Evolutionary conservation across 345 rosid genomes (phyloP), one percentile per base, ranked within the genome.

Genomic region (Excoecaria agallocha): DNA sequence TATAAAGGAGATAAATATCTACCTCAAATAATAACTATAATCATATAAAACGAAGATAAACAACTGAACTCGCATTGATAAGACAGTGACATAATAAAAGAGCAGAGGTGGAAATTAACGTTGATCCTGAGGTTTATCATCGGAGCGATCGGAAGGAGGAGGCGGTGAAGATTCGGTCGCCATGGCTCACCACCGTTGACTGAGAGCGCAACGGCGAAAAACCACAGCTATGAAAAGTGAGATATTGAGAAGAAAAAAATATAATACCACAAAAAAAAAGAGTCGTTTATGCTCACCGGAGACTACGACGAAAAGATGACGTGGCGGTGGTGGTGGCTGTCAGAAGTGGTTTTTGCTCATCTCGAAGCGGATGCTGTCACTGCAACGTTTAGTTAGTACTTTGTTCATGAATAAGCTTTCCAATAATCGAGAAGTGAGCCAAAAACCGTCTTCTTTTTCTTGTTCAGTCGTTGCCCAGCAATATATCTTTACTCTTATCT

Each of bases 141-240:
- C 74, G 58, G 75, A 15, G 60, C 79, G 58, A 69, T 50, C 69
- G 8, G 82, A 71, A 65, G 84, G 63, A 48, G 75, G 68, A 72
- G 74, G 81, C 59, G 81, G 5, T 25, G 89, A 65, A 25, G 88
- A 64, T 69, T 77, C 65, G 77, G 78, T 82, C 66, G 87, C 83
- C 86, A 86, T 85, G n/a, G 51, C 15, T 58, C 12, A 54, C 68
- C 70, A 66, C 70, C 68, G 78, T 61, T 58, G 24, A 58, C 76
- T 51, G 20, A 57, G 30, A 68, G n/a, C 48, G n/a, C 20, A 41
- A 55, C 10, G 58, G 50, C 46, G 46, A 25, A 48, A 60, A 62
- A 38, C 61, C 59, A 0, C 17, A 39, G 30, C 57, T 15, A 43
- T 1, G 17, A 66, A 50, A n/a, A 70, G 48, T 25, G 15, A 30